phyloP scores from a whole-genome alignment of 768 basidiomycete genomes.

The Macrocybe gigantea region DNA sequence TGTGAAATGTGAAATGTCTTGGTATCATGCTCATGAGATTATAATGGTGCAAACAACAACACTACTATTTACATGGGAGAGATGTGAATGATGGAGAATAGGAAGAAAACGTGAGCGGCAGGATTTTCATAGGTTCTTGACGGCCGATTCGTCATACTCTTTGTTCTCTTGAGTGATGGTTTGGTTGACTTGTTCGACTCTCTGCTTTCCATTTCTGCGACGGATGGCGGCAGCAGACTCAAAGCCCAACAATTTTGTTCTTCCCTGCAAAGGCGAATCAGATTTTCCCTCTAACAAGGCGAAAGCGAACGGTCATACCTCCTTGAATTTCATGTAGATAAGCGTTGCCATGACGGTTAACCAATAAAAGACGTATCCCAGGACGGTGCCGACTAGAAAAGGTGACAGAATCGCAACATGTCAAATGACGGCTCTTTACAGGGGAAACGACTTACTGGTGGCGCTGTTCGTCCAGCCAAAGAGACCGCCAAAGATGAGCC shows the following conservation, averaged over 20 bases:
- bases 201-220: slow-evolving; percentile 13
- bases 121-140: too few relatives aligned
- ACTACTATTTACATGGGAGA: too few relatives aligned
- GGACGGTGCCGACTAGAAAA: slow-evolving; percentile 59
- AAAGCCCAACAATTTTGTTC: slow-evolving; percentile 52
- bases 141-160: too few relatives aligned
- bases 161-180: too few relatives aligned
- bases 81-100: too few relatives aligned
- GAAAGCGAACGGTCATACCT: slow-evolving; percentile 26
- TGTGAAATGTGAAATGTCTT: too few relatives aligned
- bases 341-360: slow-evolving; percentile 68
- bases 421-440: neutral
- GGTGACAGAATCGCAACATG: neutral
- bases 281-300: neutral
- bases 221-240: slow-evolving; percentile 45
- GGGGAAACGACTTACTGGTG: slow-evolving; percentile 37
- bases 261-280: slow-evolving; percentile 40
- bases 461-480: slow-evolving; percentile 89
- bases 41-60: too few relatives aligned
- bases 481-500: slow-evolving; percentile 80
- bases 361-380: slow-evolving; percentile 95
- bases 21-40: too few relatives aligned
- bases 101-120: too few relatives aligned
- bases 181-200: too few relatives aligned
- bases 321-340: slow-evolving; percentile 58